Base-by-base conservation (phyloP, 805 yeast species). In the Candida pseudofarinosa region DNA sequence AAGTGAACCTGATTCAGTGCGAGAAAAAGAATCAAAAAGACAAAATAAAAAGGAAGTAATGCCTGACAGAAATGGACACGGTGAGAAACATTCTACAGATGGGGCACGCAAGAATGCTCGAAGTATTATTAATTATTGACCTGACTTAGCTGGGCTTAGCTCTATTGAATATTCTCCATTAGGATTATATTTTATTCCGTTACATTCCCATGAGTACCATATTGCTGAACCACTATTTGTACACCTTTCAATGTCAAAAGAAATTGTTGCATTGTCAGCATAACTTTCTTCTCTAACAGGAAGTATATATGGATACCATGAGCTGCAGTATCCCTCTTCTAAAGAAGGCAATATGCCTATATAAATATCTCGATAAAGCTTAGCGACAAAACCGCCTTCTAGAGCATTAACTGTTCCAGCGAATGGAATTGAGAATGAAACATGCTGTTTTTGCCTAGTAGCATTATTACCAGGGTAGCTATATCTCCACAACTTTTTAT, bases 341-440 rank as follows among this genome's bases (percentile, higher is more conserved):
- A 52, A 16, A 4, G 31, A 18, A 14, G 39, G 39, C 10, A 4
- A 17, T 6, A 37, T 37, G 10, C 39, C 39, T 14, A 86, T 64
- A 6, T 56, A 56, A 18, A 81, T 67, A 37, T 79, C 83, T 1
- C 74, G 77, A 57, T 80, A 86, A n/a, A 89, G 68, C 2, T 63
- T 74, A 0, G 93, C 81, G n/a, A 72, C 73, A 54, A 90, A 90
- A 54, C 70, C 81, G 0, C 97, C 97, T 3, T 80, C 67, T 30
- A 89, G 58, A 0, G 91, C 96, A 58, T 88, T 90, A 2, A 87
- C 59, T 15, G 73, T 74, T 1, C 84, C 77, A 41, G 75, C 70
- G 26, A 73, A 62, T 13, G 70, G 67, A 4, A 77, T 67, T 38
- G 66, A 65, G 46, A 83, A 74, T 0, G 13, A 18, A 16, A 41